Percentiles rank a stretch among this genome's conserved stretches.
Conservation (phyloP, 108 stramenopile species). For the Skeletonema costatum region DNA sequence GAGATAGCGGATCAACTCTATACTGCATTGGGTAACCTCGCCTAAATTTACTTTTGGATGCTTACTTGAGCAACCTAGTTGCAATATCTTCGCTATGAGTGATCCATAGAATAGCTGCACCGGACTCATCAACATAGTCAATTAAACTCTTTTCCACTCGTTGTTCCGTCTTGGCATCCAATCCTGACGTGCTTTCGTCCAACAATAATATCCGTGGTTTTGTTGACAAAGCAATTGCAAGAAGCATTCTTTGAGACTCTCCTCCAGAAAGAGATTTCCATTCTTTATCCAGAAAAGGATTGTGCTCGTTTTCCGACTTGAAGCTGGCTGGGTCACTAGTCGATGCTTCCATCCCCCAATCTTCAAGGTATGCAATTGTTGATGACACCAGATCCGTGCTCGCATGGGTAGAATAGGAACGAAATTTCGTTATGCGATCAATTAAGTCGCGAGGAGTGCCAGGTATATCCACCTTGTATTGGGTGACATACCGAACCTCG, state of each 20-base stretch:
- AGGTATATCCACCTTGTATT: conserved; percentile 58
- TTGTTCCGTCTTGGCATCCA: conserved; percentile 26
- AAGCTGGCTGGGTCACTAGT: not conserved
- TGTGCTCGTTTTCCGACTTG: not conserved
- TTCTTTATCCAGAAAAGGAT: conserved; percentile 44
- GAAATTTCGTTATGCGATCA: conserved; percentile 12
- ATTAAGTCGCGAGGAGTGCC: conserved; percentile 38
- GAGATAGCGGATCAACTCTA: not conserved
- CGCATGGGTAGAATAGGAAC: not conserved
- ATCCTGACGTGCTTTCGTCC: conserved; percentile 40
- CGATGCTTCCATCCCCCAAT: conserved; percentile 39
- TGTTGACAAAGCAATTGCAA: conserved; percentile 79
- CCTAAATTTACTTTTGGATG: not conserved
- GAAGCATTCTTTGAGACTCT: conserved; percentile 77
- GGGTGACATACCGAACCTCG: conserved; percentile 74
- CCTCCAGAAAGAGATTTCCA: conserved; percentile 86
- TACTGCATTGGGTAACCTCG: not conserved
- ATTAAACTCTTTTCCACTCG: conserved; percentile 43
- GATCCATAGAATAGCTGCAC: conserved; percentile 41
- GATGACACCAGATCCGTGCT: not conserved
- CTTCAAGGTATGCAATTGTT: conserved; percentile 31
- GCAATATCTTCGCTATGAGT: conserved; percentile 56
- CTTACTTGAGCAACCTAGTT: conserved; percentile 24
- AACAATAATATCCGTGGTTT: conserved; percentile 36
- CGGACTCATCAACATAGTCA: conserved; percentile 25